These are phyloP conservation scores for Cardamine resedifolia DNA, from an alignment of 345 rosid species.

Conservation along the genomic window DNA sequence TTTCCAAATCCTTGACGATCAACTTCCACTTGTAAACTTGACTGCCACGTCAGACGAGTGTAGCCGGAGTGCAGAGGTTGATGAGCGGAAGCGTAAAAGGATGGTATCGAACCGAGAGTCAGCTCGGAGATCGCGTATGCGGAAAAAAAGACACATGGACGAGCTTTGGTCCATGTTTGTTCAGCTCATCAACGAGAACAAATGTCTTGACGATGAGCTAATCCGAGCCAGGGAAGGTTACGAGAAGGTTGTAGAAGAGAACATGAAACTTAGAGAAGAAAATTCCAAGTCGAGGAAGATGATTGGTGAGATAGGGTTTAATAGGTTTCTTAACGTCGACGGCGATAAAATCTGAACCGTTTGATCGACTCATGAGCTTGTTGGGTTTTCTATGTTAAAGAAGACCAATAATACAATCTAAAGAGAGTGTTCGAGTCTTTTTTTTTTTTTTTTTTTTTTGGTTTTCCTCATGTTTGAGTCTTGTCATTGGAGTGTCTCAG, in stretches of 20 bases:
- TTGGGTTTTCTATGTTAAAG: neutral
- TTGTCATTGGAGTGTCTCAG: neutral
- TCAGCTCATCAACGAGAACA: slow-evolving; percentile 26
- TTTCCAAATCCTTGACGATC: neutral
- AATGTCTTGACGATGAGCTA: slow-evolving; percentile 13
- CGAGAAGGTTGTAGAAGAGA: slow-evolving; percentile 29
- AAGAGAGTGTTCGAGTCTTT: neutral
- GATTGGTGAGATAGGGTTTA: slow-evolving; percentile 10
- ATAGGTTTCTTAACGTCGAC: neutral
- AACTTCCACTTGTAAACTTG: neutral
- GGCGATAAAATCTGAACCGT: neutral
- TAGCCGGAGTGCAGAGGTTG: neutral
- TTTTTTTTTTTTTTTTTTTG: neutral
- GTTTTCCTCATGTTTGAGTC: neutral
- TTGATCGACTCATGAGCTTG: neutral
- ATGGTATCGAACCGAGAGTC: slow-evolving; percentile 31
- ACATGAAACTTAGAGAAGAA: slow-evolving; percentile 22
- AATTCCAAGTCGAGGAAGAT: slow-evolving; percentile 10
- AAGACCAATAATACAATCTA: neutral
- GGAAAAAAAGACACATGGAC: slow-evolving; percentile 16
- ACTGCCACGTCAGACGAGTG: neutral
- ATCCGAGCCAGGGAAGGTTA: slow-evolving; percentile 1
- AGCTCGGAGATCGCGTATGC: slow-evolving; percentile 35
- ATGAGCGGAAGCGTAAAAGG: slow-evolving; percentile 27
- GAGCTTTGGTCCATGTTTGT: slow-evolving; percentile 28